phyloP scores from a whole-genome alignment of 140 eudicot genomes.

The Flaveria floridana region DNA sequence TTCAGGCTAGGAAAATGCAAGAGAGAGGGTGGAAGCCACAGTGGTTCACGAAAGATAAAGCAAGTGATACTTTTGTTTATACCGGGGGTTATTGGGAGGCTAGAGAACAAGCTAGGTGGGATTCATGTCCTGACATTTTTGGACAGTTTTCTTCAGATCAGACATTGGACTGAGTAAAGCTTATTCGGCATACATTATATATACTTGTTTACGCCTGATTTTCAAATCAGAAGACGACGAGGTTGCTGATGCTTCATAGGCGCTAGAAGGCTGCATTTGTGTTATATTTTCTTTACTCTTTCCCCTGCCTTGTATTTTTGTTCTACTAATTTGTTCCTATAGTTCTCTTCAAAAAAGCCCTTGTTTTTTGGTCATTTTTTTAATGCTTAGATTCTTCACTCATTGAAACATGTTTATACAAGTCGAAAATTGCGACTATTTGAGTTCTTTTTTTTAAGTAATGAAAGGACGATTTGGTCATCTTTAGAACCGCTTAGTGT shows the following conservation, averaged over 20 bases:
- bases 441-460: neutral
- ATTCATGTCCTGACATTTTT: conserved; percentile 79
- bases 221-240: conserved; percentile 23
- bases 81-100: conserved; percentile 98
- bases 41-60: conserved; percentile 78
- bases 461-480: neutral
- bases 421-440: conserved; percentile 27
- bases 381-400: conserved; percentile 8
- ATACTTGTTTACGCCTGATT: conserved; percentile 18
- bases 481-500: too few species aligned
- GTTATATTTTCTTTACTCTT: conserved; percentile 20
- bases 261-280: conserved; percentile 17
- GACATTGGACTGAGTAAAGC: conserved; percentile 37
- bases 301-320: conserved; percentile 24
- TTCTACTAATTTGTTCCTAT: conserved; percentile 13
- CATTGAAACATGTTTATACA: conserved; percentile 21
- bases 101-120: conserved; percentile 74
- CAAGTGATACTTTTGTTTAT: conserved; percentile 62
- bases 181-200: neutral
- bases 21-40: conserved; percentile 93
- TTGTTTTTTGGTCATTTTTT: conserved; percentile 28
- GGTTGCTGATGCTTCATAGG: conserved; percentile 20
- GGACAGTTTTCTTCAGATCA: conserved; percentile 62
- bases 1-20: conserved; percentile 92
- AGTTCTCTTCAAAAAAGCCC: conserved; percentile 19